A percentile compares a stretch with the other conserved stretches of the same genome.
phyloP scores from a whole-genome alignment of 768 basidiomycete genomes.

The Boletus sensibilis region DNA sequence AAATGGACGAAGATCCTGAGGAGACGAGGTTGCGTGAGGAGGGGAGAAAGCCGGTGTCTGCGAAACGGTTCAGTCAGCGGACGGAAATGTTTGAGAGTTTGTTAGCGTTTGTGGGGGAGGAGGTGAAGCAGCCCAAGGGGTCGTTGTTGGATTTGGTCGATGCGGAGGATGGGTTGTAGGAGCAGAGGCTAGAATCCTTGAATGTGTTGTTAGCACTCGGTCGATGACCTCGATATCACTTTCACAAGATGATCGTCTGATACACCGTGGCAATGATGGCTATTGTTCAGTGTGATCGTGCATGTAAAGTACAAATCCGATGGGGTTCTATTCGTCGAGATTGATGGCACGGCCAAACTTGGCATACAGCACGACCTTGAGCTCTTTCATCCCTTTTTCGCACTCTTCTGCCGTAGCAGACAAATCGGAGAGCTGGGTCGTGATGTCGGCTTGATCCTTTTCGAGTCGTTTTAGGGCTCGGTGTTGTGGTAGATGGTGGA shows the following conservation, averaged over 20 bases:
- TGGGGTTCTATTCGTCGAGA: conserved; percentile 62
- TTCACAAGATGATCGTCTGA: neutral
- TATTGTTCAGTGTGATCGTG: neutral
- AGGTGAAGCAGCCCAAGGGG: conserved; percentile 64
- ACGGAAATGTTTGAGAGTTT: conserved; percentile 69
- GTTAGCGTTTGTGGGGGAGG: conserved; percentile 59
- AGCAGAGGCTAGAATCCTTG: neutral
- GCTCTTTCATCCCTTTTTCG: conserved; percentile 73
- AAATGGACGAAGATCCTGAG: conserved; percentile 31
- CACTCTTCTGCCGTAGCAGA: conserved; percentile 57
- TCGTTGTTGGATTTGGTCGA: conserved; percentile 65
- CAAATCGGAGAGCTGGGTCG: conserved; percentile 52
- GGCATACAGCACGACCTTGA: conserved; percentile 79
- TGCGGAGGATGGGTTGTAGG: conserved; percentile 29
- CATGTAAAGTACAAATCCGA: neutral
- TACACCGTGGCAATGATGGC: neutral
- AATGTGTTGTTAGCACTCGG: neutral
- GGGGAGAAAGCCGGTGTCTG: conserved; percentile 35
- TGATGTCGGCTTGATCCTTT: conserved; percentile 61
- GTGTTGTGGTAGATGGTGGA: conserved; percentile 71
- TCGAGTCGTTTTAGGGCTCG: conserved; percentile 72
- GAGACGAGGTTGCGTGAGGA: conserved; percentile 30
- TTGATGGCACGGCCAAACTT: conserved; percentile 95
- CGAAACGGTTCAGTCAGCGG: conserved; percentile 58
- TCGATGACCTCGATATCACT: neutral